Base-by-base conservation (phyloP, 2,329 filamentous ascomycete species). In the Pleomassaria siparia region DNA sequence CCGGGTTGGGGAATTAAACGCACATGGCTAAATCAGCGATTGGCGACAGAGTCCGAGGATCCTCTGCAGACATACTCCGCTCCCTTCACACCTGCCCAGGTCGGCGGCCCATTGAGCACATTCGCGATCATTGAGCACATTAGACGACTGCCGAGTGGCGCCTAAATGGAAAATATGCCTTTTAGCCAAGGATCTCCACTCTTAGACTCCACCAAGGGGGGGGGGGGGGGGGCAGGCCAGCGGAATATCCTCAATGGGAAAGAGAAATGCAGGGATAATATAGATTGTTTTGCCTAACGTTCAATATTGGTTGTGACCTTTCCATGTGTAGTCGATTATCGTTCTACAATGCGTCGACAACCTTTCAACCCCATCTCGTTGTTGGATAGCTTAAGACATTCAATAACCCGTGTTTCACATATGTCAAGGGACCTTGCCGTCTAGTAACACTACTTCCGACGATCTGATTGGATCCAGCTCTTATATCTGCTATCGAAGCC, bases 201-300 rank as follows among this genome's bases (percentile, higher is more conserved):
- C n/a, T 9, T n/a, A 15, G 29, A 32, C 10, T 32, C 9, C 29
- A 32, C 10, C 29, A 15, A n/a, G 29, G 9, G 29, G 29, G 29
- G 9, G 15, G 9, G 5, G n/a, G 29, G 29, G 29, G 9, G 9
- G 9, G 7, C 5, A 37, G 20, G 18, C 35, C 18, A 37, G 35
- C 35, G 35, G 35, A 22, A 37, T 10, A 16, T 10, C 37, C 20
- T 13, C 12, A 49, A 40, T 18, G n/a, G 42, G 45, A 49, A 53
- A 43, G 47, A 51, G 53, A 43, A 39, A 49, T 30, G 7, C 37
- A n/a, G 33, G 18, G 47, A 24, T n/a, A n/a, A n/a, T 43, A 42
- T 46, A 46, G 18, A 37, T 6, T 50, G 28, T n/a, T 35, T 43
- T 41, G 13, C n/a, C n/a, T n/a, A n/a, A n/a, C n/a, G n/a, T 28